phyloP scores from a whole-genome alignment of 352 stramenopile genomes.

The Globisporangium cylindrosporum region DNA sequence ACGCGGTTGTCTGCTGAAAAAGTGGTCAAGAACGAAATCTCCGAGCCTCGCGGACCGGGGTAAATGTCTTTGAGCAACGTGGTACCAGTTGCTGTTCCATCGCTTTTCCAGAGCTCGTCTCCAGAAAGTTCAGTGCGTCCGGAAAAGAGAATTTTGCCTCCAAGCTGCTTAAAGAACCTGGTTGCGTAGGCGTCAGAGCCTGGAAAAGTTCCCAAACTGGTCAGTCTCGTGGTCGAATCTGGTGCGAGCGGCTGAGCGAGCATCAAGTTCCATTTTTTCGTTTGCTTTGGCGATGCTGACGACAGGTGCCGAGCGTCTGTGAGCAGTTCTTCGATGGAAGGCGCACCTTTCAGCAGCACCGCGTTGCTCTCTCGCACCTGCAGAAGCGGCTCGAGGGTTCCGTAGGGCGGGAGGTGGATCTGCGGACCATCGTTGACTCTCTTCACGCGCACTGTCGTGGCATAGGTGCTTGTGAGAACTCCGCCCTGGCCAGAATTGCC shows the following conservation, averaged over 20 bases:
- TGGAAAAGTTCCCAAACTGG: constrained; percentile 18
- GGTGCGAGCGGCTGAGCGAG: constrained; percentile 18
- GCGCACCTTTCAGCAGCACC: constrained; percentile 41
- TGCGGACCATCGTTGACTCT: constrained; percentile 34
- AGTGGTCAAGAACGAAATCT: constrained; percentile 31
- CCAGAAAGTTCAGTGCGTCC: constrained; percentile 20
- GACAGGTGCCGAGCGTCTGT: not conserved
- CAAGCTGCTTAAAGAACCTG: constrained; percentile 24
- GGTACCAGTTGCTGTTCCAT: constrained; percentile 64
- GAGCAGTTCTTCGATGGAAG: constrained; percentile 13
- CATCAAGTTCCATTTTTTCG: constrained; percentile 30
- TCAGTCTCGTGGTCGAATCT: constrained; percentile 26
- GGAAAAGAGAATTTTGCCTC: constrained; percentile 32
- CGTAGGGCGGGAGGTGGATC: constrained; percentile 39
- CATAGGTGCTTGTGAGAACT: constrained; percentile 27
- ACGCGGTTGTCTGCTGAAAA: constrained; percentile 62
- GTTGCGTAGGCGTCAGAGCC: constrained; percentile 7
- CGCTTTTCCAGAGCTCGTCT: constrained; percentile 77
- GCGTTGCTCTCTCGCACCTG: constrained; percentile 37
- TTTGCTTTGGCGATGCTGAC: not conserved
- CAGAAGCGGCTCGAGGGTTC: constrained; percentile 29
- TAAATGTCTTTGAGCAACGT: constrained; percentile 65
- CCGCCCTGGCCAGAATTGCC: constrained; percentile 31
- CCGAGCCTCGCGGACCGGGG: constrained; percentile 28
- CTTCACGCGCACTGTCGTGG: constrained; percentile 35